Evolutionary conservation across 2,329 filamentous ascomycete species (phyloP), one percentile per base, ranked within the genome.

Genomic region (Metarhizium sp.): DNA sequence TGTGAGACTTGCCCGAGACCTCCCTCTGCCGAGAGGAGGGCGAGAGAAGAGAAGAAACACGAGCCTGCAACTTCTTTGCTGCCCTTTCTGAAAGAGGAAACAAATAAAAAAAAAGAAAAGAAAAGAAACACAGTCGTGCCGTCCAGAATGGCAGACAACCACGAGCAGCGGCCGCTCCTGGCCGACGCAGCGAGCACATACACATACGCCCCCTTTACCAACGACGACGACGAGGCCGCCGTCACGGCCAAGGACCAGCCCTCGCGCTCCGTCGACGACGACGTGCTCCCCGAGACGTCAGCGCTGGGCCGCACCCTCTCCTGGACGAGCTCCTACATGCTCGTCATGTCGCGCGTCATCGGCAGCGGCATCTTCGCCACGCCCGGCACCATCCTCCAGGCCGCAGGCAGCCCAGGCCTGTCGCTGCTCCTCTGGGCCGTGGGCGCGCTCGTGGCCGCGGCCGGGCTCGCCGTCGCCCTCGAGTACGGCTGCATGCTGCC

Each of bases 401-500:
- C 81, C 0, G 81, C 84, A 2, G 87, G 87, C 1, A 89, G 85
- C 55, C 75, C 85, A 0, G 85, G 85, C 0, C 69, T 88, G 2
- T 77, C 83, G 0, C 67, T 89, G 2, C 59, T 77, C 1, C 67
- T 89, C 3, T 89, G 86, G 86, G 55, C 85, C 0, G 67, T 81
- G 0, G 86, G 85, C 1, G 81, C 83, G 0, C 60, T 82, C 1
- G 72, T 88, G 7, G 79, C 83, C 0, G 82, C 78, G 7, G 84
- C 79, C 52, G 82, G 82, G 0, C 71, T 88, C 2, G 77, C 78
- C 3, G 76, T 88, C 0, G 78, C 78, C 6, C 75, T 89, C 51
- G 86, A 90, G 63, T 86, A 82, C 61, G 86, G 86, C 0, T 85
- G 79, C 62, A 87, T 88, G 84, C 71, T 89, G 14, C 86, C 86